These are phyloP conservation scores for Microcyclospora pomicola DNA, from an alignment of 2,329 filamentous ascomycete species.

Conservation along the genomic window DNA sequence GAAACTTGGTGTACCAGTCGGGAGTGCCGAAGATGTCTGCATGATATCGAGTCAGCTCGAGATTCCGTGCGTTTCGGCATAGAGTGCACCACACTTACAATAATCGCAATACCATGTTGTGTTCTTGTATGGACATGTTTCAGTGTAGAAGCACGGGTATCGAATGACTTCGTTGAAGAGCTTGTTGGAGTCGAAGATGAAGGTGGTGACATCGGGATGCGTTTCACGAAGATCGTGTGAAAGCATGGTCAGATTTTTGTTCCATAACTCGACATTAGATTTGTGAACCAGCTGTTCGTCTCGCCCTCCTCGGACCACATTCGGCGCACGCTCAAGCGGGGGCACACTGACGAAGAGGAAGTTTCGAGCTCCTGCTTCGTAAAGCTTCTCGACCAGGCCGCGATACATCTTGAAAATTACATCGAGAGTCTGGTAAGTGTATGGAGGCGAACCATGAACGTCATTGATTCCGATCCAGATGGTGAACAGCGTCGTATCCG, in stretches of 20 bases:
- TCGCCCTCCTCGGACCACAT: slow-evolving; percentile 1
- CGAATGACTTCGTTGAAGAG: slow-evolving; percentile 42
- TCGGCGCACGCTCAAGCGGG: slow-evolving; percentile 30
- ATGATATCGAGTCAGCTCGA: too few species aligned
- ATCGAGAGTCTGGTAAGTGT: slow-evolving; percentile 20
- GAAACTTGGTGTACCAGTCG: slow-evolving; percentile 24
- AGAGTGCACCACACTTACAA: slow-evolving; percentile 31
- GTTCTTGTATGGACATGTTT: slow-evolving; percentile 42
- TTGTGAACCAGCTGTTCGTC: slow-evolving; percentile 22
- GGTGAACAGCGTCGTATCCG: slow-evolving; percentile 29
- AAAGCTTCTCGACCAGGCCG: slow-evolving; percentile 27
- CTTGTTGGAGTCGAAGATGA: slow-evolving; percentile 39
- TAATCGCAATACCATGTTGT: slow-evolving; percentile 40
- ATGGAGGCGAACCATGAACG: slow-evolving; percentile 33
- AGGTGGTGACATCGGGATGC: slow-evolving; percentile 33
- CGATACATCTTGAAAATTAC: slow-evolving; percentile 26
- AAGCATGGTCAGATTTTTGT: slow-evolving; percentile 31
- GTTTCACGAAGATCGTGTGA: slow-evolving; percentile 26
- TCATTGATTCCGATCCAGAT: slow-evolving; percentile 42
- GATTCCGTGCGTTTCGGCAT: too few species aligned
- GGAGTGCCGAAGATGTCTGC: slow-evolving; percentile 17
- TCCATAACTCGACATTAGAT: slow-evolving; percentile 35
- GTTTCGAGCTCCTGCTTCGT: slow-evolving; percentile 33
- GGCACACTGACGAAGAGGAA: slow-evolving; percentile 37
- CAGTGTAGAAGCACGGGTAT: slow-evolving; percentile 34